A percentile compares a stretch with the other conserved stretches of the same genome.
phyloP scores from a whole-genome alignment of 345 rosid species.

The Salix dunnii region DNA sequence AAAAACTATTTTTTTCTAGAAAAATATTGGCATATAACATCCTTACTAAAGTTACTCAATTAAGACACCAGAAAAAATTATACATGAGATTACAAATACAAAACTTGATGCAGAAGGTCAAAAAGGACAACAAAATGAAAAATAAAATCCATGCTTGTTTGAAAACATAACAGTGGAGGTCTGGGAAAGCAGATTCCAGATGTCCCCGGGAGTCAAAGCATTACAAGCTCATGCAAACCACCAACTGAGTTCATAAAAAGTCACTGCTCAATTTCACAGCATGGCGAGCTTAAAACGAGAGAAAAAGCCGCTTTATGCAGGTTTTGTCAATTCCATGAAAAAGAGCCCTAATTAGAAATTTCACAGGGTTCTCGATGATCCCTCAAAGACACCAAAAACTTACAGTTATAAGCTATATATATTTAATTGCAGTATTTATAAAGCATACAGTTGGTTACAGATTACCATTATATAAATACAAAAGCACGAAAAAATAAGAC shows the following conservation, averaged over 20 bases:
- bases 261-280: too few species aligned
- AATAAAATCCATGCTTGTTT: neutral
- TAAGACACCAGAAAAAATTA: too few species aligned
- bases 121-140: neutral
- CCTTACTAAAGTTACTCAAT: too few species aligned
- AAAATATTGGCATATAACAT: too few species aligned
- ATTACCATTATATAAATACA: neutral
- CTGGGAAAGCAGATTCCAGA: neutral
- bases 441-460: neutral
- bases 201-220: neutral
- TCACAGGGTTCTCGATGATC: too few species aligned
- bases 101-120: too few species aligned
- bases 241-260: neutral
- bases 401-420: neutral
- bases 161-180: neutral
- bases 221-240: neutral
- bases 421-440: neutral
- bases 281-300: neutral
- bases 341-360: neutral
- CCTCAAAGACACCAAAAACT: neutral
- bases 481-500: neutral
- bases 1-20: too few species aligned
- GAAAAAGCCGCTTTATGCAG: too few species aligned
- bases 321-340: neutral
- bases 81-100: too few species aligned